These are phyloP conservation scores for Cutaneotrichosporon sp. DNA, from an alignment of 1,284 basidiomycete species.

Conservation along the genomic window DNA sequence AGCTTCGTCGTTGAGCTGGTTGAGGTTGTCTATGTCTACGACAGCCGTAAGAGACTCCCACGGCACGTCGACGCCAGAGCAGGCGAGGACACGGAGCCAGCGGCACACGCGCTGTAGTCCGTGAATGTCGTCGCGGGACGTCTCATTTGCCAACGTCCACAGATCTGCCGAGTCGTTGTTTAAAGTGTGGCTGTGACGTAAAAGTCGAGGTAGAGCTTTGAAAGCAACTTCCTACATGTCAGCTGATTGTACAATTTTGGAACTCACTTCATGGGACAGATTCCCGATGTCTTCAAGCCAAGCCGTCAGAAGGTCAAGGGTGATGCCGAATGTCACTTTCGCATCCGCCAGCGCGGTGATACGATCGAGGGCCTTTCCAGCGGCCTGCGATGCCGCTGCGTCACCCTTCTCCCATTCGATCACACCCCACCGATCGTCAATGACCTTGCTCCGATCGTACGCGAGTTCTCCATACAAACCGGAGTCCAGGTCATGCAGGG, in stretches of 20 bases:
- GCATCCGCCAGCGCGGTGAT: constrained; percentile 36
- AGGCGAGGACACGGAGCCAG: constrained; percentile 66
- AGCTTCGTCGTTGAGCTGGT: constrained; percentile 14
- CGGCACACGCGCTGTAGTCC: constrained; percentile 60
- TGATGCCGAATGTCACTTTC: constrained; percentile 60
- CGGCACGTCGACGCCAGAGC: constrained; percentile 68
- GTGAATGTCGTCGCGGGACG: constrained; percentile 55
- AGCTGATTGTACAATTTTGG: background rate
- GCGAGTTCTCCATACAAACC: constrained; percentile 51
- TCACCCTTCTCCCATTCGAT: constrained; percentile 19
- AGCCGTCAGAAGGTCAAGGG: constrained; percentile 63
- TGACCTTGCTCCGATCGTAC: constrained; percentile 39
- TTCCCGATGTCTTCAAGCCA: constrained; percentile 61
- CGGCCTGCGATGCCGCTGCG: constrained; percentile 27
- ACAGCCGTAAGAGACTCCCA: constrained; percentile 32
- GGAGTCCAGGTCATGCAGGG: constrained; percentile 63
- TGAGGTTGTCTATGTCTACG: constrained; percentile 24
- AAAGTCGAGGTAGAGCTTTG: constrained; percentile 60
- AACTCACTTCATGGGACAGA: constrained; percentile 31
- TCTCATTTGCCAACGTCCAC: constrained; percentile 59
- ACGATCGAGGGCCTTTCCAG: constrained; percentile 35
- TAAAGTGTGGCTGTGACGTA: constrained; percentile 48
- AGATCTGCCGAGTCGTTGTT: constrained; percentile 57
- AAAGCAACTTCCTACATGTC: constrained; percentile 38
- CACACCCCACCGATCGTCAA: constrained; percentile 20